Percentiles rank a stretch among this genome's conserved stretches.
These are phyloP conservation scores for Inga laurina DNA, from an alignment of 306 rosid species.

Conservation along the genomic window DNA sequence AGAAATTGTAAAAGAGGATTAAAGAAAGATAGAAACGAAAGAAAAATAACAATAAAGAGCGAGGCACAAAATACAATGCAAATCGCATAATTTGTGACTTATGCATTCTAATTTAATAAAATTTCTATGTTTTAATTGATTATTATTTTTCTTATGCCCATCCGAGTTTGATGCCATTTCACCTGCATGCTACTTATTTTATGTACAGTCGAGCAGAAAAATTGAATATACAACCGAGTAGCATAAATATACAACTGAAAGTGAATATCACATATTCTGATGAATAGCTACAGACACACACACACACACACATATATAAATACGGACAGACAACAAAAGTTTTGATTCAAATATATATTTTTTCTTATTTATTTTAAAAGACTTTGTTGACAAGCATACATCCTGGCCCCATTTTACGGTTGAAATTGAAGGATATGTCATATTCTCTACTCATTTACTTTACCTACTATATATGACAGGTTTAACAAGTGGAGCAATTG, in stretches of 20 bases:
- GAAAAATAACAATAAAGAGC: not conserved
- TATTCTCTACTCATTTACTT: not conserved
- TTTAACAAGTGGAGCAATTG: not conserved
- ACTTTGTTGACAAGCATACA: not conserved
- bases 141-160: not conserved
- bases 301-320: no score
- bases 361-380: not conserved
- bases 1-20: no score
- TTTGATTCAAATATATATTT: not conserved
- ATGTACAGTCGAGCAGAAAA: not conserved
- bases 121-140: not conserved
- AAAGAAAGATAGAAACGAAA: not conserved
- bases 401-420: not conserved
- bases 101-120: not conserved
- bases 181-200: not conserved
- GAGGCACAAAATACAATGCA: not conserved
- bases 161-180: not conserved
- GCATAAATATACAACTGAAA: no score
- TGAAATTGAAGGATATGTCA: no score
- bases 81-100: not conserved
- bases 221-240: no score
- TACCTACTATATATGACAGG: not conserved
- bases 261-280: no score
- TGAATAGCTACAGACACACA: no score
- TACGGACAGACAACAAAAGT: not conserved